A percentile compares a stretch with the other conserved stretches of the same genome.
phyloP scores from a whole-genome alignment of 2,329 filamentous ascomycete species.

The Pleomassaria siparia region DNA sequence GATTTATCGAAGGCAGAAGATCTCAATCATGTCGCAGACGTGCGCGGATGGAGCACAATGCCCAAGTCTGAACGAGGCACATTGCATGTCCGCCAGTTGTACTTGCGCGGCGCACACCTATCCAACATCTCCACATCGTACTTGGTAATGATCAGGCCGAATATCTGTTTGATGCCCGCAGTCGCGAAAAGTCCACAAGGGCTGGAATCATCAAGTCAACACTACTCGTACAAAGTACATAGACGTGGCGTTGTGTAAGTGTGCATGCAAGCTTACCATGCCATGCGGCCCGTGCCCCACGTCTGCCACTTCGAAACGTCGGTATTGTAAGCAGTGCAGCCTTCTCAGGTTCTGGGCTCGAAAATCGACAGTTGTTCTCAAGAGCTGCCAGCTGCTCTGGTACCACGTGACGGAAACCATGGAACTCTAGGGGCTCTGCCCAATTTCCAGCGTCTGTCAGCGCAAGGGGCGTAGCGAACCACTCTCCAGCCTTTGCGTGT shows the following conservation, averaged over 20 bases:
- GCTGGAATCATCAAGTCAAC: not conserved
- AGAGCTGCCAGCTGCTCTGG: conserved; percentile 3
- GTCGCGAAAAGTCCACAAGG: conserved; percentile 8
- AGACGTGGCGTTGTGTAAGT: not conserved
- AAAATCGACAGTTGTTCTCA: not conserved
- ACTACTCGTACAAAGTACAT: not conserved
- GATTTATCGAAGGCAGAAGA: too few species aligned
- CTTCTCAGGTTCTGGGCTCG: not conserved
- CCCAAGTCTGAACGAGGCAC: conserved; percentile 1
- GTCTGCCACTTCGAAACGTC: not conserved
- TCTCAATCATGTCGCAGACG: too few species aligned
- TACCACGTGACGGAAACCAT: conserved; percentile 22
- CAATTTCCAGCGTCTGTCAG: conserved; percentile 15
- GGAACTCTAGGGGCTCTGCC: conserved; percentile 15
- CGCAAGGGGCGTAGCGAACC: conserved; percentile 21
- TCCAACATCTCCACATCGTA: conserved; percentile 5
- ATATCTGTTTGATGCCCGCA: conserved; percentile 6
- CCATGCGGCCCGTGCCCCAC: not conserved
- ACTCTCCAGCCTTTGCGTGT: conserved; percentile 17
- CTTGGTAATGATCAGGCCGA: conserved; percentile 5
- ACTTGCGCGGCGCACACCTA: not conserved
- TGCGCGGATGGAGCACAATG: not conserved
- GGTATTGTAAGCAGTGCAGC: not conserved
- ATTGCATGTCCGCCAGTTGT: conserved; percentile 5
- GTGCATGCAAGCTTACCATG: too few species aligned